Percentiles rank a stretch among this genome's conserved stretches.
Conservation (phyloP, 2,329 filamentous ascomycete genomes). For the Exophiala oligosperma region DNA sequence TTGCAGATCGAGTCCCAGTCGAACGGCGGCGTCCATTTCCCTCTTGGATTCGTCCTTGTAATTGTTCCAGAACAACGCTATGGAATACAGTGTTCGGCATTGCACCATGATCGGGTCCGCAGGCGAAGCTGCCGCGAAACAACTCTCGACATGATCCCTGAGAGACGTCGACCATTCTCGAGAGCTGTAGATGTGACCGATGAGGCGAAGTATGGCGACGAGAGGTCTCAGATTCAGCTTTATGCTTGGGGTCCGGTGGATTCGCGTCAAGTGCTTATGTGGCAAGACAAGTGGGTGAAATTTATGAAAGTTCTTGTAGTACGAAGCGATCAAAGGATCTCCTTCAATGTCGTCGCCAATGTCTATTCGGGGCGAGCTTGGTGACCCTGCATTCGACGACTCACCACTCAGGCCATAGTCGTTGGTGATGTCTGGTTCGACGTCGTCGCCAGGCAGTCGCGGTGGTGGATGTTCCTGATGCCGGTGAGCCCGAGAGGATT, state of each 20-base stretch:
- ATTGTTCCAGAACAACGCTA: slow-evolving; percentile 75
- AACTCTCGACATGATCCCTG: not conserved
- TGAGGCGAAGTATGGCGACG: slow-evolving; percentile 32
- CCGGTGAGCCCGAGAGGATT: not conserved
- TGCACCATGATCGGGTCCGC: slow-evolving; percentile 61
- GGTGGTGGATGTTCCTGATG: not conserved
- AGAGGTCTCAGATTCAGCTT: slow-evolving; percentile 27
- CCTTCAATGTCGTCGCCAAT: slow-evolving; percentile 15
- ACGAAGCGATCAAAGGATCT: slow-evolving; percentile 24
- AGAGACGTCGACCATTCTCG: not conserved
- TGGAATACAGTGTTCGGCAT: slow-evolving; percentile 72
- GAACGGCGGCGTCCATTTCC: slow-evolving; percentile 41
- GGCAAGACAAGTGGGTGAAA: slow-evolving; percentile 35
- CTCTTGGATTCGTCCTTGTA: slow-evolving; percentile 68
- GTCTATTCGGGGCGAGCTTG: not conserved
- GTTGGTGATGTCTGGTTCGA: not conserved
- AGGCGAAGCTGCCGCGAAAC: not conserved
- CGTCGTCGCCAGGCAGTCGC: not conserved
- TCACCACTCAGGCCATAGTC: not conserved
- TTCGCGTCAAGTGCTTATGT: slow-evolving; percentile 18
- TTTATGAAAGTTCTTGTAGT: slow-evolving; percentile 36
- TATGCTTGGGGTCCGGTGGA: slow-evolving; percentile 9
- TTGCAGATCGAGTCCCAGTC: slow-evolving; percentile 28
- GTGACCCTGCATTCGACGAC: not conserved
- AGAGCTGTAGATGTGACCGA: slow-evolving; percentile 28